Conservation (phyloP, 345 rosid genomes). For the Laguncularia racemosa region DNA sequence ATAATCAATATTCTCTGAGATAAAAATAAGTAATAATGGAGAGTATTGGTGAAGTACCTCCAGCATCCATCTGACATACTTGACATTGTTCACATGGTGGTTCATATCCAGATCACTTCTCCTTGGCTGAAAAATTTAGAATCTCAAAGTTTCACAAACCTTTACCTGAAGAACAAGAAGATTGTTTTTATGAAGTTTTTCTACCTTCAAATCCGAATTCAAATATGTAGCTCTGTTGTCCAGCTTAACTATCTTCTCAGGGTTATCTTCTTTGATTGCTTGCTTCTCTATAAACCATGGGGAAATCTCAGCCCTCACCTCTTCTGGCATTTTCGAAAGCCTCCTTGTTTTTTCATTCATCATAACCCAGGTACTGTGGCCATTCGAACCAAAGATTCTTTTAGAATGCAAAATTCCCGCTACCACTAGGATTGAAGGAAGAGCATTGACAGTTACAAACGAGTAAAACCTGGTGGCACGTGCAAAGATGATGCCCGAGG, state of each 20-base stretch:
- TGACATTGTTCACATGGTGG: slow-evolving; percentile 70
- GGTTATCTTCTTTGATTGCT: slow-evolving; percentile 48
- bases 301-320: slow-evolving; percentile 50
- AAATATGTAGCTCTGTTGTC: slow-evolving; percentile 41
- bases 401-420: background rate
- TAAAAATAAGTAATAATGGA: background rate
- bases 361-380: slow-evolving; percentile 65
- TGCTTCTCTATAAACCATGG: slow-evolving; percentile 61
- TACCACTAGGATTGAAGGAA: background rate
- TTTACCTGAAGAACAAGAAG: background rate
- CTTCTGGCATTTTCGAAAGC: slow-evolving; percentile 61
- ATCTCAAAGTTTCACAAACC: too few relatives aligned
- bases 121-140: slow-evolving; percentile 29
- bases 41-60: slow-evolving; percentile 31
- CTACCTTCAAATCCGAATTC: slow-evolving; percentile 46
- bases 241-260: slow-evolving; percentile 48
- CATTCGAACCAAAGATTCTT: slow-evolving; percentile 1
- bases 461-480: slow-evolving; percentile 48
- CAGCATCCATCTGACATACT: slow-evolving; percentile 67
- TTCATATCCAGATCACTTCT: slow-evolving; percentile 67
- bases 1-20: background rate
- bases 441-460: background rate
- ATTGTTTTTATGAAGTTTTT: background rate
- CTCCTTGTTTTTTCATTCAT: slow-evolving; percentile 64
- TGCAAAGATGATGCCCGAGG: slow-evolving; percentile 46